Evolutionary conservation across 139 green algal species (phyloP).

Genomic region (Trebouxia sp.): DNA sequence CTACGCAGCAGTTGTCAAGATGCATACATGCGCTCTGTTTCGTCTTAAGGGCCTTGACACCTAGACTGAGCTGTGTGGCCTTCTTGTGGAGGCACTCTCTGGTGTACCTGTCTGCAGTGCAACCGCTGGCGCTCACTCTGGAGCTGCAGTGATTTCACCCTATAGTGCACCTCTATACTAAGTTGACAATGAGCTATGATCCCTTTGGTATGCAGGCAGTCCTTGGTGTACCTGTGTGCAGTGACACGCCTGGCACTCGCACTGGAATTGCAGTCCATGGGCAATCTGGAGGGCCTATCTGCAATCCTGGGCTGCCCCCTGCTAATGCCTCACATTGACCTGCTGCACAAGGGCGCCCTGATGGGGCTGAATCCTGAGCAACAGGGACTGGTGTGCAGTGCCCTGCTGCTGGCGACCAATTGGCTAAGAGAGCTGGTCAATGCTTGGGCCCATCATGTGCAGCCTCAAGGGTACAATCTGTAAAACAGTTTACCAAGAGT

Average conservation of each 20-base stretch:
- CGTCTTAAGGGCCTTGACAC: too few species aligned
- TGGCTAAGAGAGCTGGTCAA: slow-evolving; percentile 21
- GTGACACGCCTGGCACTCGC: not conserved
- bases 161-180: too few species aligned
- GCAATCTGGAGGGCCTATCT: not conserved
- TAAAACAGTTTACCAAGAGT: too few species aligned
- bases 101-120: too few species aligned
- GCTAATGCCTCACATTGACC: slow-evolving; percentile 12
- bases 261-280: not conserved
- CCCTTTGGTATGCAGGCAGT: not conserved
- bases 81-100: too few species aligned
- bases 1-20: too few species aligned
- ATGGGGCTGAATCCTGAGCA: not conserved
- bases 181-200: too few species aligned
- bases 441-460: slow-evolving; percentile 8
- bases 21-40: too few species aligned
- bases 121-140: too few species aligned
- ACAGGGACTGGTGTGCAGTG: not conserved
- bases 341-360: not conserved
- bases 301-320: slow-evolving; percentile 6
- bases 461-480: not conserved
- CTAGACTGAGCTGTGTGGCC: too few species aligned
- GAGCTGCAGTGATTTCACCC: too few species aligned
- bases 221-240: not conserved
- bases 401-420: slow-evolving; percentile 13